These are phyloP conservation scores for Tolypocladium tropicale DNA, from an alignment of 2,329 filamentous ascomycete genomes.

Conservation along the genomic window DNA sequence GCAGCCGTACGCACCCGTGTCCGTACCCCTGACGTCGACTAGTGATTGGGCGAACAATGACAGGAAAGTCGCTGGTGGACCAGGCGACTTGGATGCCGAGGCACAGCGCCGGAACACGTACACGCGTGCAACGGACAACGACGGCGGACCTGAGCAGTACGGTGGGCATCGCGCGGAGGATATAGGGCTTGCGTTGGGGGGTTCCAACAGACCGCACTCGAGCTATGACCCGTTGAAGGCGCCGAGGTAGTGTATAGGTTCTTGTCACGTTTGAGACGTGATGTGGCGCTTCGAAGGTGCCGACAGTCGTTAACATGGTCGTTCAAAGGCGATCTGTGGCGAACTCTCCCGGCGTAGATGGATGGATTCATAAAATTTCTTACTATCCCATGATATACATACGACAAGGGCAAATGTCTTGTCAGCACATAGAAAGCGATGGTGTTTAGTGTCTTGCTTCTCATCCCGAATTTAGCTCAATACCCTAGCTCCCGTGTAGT, in stretches of 20 bases:
- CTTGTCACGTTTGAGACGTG: background rate
- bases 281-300: background rate
- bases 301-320: too few species aligned
- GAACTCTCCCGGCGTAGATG: background rate
- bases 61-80: background rate
- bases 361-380: background rate
- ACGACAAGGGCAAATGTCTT: background rate
- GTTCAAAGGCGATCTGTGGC: too few species aligned
- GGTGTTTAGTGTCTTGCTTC: background rate
- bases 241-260: slow-evolving; percentile 1
- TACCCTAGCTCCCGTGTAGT: background rate
- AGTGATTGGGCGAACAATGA: background rate
- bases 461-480: background rate
- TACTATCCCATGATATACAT: background rate
- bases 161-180: background rate
- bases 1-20: slow-evolving; percentile 6
- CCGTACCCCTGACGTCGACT: slow-evolving; percentile 1
- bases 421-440: background rate
- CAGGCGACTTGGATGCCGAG: background rate
- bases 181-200: background rate
- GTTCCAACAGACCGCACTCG: background rate
- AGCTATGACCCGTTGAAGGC: slow-evolving; percentile 2
- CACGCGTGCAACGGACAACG: background rate
- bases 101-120: background rate
- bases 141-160: background rate